Conservation (phyloP, 192 early-diverging fungal species). For the Mortierella alpina region DNA sequence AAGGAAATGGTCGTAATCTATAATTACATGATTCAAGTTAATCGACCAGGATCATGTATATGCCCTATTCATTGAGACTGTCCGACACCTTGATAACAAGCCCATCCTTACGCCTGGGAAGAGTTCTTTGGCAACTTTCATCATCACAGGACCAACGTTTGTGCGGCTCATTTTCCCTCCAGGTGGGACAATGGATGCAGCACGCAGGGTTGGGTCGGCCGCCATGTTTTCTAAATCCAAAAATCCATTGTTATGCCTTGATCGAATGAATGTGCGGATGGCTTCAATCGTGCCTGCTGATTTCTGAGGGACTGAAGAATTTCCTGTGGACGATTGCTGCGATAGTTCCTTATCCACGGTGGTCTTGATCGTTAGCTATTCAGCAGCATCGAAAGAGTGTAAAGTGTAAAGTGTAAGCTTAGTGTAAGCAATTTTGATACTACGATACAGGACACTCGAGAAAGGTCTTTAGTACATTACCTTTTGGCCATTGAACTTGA, state of each 20-base stretch:
- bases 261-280: slow-evolving; percentile 11
- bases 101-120: slow-evolving; percentile 17
- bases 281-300: slow-evolving; percentile 1
- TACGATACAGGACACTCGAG: neutral
- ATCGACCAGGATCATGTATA: neutral
- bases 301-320: neutral
- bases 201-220: slow-evolving; percentile 4
- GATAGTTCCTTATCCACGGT: slow-evolving; percentile 9
- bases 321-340: neutral
- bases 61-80: neutral
- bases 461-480: neutral
- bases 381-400: neutral
- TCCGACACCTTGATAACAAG: neutral
- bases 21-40: neutral
- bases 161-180: neutral
- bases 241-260: slow-evolving; percentile 16
- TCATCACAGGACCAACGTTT: slow-evolving; percentile 10
- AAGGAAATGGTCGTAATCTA: slow-evolving; percentile 55
- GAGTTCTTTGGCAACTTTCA: slow-evolving; percentile 19
- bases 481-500: slow-evolving; percentile 1
- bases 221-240: slow-evolving; percentile 28
- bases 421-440: neutral
- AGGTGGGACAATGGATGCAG: slow-evolving; percentile 14
- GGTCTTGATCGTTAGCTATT: slow-evolving; percentile 23
- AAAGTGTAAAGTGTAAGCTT: too few relatives aligned